A percentile compares a stretch with the other conserved stretches of the same genome.
Evolutionary conservation across 371 early-diverging fungal genomes (phyloP).

Genomic region (Fennellomyces sp.): DNA sequence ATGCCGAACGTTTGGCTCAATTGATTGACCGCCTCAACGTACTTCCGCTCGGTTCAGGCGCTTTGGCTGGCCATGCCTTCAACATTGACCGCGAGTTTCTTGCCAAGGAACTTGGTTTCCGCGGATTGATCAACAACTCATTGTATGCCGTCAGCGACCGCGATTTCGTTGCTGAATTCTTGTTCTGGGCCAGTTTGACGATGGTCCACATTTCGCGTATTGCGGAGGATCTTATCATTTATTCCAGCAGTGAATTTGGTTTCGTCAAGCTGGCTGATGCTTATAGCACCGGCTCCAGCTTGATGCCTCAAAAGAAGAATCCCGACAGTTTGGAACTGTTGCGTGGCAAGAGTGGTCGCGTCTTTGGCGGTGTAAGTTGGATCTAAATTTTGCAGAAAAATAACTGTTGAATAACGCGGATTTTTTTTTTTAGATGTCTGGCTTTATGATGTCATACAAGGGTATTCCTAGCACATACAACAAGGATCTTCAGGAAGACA

Average conservation of each 20-base stretch:
- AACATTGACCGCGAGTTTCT: constrained; percentile 89
- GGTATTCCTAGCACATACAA: constrained; percentile 97
- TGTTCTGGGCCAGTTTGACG: constrained; percentile 87
- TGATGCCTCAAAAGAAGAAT: constrained; percentile 99
- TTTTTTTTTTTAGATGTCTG: constrained; percentile 66
- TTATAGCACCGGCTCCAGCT: constrained; percentile 94
- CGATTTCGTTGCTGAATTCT: constrained; percentile 95
- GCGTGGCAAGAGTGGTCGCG: constrained; percentile 95
- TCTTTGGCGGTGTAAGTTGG: constrained; percentile 82
- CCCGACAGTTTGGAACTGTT: constrained; percentile 95
- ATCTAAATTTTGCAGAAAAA: not conserved
- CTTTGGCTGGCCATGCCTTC: constrained; percentile 97
- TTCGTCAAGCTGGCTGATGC: constrained; percentile 93
- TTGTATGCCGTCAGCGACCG: constrained; percentile 92
- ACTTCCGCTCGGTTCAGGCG: constrained; percentile 92
- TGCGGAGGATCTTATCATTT: constrained; percentile 95
- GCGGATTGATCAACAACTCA: constrained; percentile 82
- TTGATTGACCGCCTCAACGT: constrained; percentile 79
- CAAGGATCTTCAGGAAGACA: constrained; percentile 98
- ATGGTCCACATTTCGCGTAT: constrained; percentile 93
- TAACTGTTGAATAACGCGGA: not conserved
- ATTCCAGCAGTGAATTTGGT: constrained; percentile 90
- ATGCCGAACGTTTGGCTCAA: constrained; percentile 84
- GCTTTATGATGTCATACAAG: constrained; percentile 97
- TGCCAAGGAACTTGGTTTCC: constrained; percentile 87